Conservation (phyloP, 2,329 filamentous ascomycete genomes). For the Colletotrichum eremochloae region DNA sequence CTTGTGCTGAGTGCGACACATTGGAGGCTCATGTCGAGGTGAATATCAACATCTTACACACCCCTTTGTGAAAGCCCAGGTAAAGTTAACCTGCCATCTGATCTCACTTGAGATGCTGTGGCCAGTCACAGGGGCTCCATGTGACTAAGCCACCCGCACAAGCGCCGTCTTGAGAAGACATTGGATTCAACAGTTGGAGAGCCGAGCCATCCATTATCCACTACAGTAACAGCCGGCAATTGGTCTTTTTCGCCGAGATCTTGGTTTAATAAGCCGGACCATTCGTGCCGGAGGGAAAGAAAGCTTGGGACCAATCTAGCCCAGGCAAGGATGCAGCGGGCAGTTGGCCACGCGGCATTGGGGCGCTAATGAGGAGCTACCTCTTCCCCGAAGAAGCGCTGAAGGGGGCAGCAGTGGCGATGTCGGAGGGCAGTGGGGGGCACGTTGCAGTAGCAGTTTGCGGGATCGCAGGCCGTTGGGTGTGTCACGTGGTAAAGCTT, state of each 20-base stretch:
- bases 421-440: constrained; percentile 27
- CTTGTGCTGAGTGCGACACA: not conserved
- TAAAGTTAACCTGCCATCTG: constrained; percentile 26
- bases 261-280: not conserved
- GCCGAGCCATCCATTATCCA: not conserved
- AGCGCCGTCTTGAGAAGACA: not conserved
- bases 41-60: not conserved
- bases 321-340: constrained; percentile 10
- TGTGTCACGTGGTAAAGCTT: constrained; percentile 19
- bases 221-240: not conserved
- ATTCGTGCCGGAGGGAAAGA: constrained; percentile 10
- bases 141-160: constrained; percentile 1
- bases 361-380: constrained; percentile 20
- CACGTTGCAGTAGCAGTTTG: not conserved
- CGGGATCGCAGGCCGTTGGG: not conserved
- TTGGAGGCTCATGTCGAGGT: not conserved
- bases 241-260: not conserved
- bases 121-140: constrained; percentile 5
- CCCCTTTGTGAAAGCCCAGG: not conserved
- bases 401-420: constrained; percentile 3
- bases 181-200: not conserved
- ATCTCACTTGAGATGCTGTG: constrained; percentile 33
- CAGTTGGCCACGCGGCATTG: constrained; percentile 12
- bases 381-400: not conserved
- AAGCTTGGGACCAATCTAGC: constrained; percentile 1